phyloP scores from a whole-genome alignment of 1,284 basidiomycete genomes.

The Fomitiporia mediterranea region DNA sequence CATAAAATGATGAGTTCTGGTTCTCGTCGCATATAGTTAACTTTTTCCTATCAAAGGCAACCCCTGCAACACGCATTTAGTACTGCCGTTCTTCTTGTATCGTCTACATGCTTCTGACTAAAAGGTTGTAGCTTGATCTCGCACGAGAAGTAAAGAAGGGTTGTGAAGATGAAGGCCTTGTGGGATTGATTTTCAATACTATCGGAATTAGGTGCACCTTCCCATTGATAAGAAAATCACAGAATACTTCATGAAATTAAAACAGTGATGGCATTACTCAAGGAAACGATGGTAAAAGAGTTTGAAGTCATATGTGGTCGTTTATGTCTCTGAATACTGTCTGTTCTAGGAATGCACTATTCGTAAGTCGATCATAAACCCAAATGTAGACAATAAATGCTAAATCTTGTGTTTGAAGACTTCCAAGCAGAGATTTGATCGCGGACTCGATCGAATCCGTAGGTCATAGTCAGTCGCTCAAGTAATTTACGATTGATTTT shows the following conservation, averaged over 20 bases:
- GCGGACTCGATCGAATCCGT: constrained; percentile 89
- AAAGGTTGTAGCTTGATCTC: constrained; percentile 57
- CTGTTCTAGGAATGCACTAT: constrained; percentile 65
- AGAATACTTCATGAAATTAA: neutral
- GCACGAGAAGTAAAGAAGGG: constrained; percentile 72
- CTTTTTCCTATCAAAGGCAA: constrained; percentile 45
- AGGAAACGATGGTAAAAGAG: constrained; percentile 67
- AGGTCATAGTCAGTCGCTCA: constrained; percentile 9
- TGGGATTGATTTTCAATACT: constrained; percentile 77
- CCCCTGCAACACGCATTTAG: constrained; percentile 77
- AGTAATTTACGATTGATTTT: no score
- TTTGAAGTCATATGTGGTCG: constrained; percentile 2
- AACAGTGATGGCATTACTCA: constrained; percentile 76
- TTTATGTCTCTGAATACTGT: neutral
- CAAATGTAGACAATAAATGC: no score
- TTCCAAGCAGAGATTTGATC: constrained; percentile 87
- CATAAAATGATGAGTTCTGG: no score
- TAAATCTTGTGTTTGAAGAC: constrained; percentile 49
- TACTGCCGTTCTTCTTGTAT: constrained; percentile 27
- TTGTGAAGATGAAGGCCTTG: constrained; percentile 68
- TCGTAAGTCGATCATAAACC: no score
- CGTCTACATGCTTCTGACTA: neutral
- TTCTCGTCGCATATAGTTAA: neutral
- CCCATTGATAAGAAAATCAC: neutral
- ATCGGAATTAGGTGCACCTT: constrained; percentile 65